Conservation (phyloP, 1,139 yeast genomes). For the Taiozyma sp. region DNA sequence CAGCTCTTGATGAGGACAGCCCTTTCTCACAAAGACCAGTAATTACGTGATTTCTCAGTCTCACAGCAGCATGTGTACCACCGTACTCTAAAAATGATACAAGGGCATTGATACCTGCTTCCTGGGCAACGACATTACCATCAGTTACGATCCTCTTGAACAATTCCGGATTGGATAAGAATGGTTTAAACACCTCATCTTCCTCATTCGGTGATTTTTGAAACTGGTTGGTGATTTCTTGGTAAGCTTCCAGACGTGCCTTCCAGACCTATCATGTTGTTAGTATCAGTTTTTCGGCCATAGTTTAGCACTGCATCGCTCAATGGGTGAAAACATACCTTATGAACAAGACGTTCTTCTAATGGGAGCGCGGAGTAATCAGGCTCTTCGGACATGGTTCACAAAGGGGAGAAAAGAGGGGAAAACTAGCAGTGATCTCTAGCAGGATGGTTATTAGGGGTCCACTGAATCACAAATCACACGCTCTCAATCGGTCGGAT, state of each 20-base stretch:
- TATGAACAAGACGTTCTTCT: conserved; percentile 23
- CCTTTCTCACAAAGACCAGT: conserved; percentile 68
- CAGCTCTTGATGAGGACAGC: conserved; percentile 67
- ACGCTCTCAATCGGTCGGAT: background rate
- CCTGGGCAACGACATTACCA: conserved; percentile 90
- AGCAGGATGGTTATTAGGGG: background rate
- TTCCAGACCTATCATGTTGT: conserved; percentile 59
- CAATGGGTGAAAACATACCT: conserved; percentile 10
- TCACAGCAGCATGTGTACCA: conserved; percentile 38
- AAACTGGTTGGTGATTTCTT: conserved; percentile 54
- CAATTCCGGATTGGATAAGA: conserved; percentile 44
- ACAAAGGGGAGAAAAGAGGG: no score
- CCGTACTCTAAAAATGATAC: conserved; percentile 57
- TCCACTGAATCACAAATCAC: background rate
- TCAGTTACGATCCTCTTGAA: conserved; percentile 64
- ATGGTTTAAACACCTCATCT: conserved; percentile 49
- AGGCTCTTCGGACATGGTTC: conserved; percentile 14
- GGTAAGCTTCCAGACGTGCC: conserved; percentile 78
- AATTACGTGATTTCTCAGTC: conserved; percentile 42
- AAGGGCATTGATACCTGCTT: conserved; percentile 62
- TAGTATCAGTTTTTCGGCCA: conserved; percentile 2
- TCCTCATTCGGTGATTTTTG: conserved; percentile 49
- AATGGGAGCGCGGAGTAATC: conserved; percentile 21
- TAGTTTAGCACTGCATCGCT: background rate
- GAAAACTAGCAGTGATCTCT: background rate